These are phyloP conservation scores for Trichothecium sympodiale DNA, from an alignment of 2,329 filamentous ascomycete genomes.

Conservation along the genomic window DNA sequence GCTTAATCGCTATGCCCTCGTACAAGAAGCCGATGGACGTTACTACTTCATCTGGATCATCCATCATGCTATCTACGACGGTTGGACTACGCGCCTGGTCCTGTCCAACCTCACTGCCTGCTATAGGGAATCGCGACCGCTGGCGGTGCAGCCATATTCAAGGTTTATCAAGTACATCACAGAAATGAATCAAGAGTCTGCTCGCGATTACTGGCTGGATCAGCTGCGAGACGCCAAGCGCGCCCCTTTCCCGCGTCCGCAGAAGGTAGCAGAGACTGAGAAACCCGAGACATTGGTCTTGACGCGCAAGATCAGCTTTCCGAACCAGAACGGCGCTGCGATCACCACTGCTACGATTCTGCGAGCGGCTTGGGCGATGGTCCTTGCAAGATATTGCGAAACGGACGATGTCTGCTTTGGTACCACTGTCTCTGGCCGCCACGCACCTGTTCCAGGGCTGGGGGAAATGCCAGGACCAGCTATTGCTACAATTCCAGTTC, in stretches of 20 bases:
- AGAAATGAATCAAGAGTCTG: no score
- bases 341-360: conserved; percentile 11
- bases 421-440: conserved; percentile 6
- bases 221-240: conserved; percentile 6
- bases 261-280: neutral
- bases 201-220: conserved; percentile 6
- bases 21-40: conserved; percentile 3
- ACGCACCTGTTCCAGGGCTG: conserved; percentile 8
- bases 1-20: neutral
- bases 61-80: conserved; percentile 38
- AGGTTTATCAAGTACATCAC: conserved; percentile 5
- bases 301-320: conserved; percentile 1
- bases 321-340: neutral
- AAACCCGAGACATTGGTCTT: no score
- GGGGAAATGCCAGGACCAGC: conserved; percentile 7
- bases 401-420: conserved; percentile 24
- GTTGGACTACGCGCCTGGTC: conserved; percentile 33
- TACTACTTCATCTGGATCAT: conserved; percentile 12
- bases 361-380: conserved; percentile 16
- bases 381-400: conserved; percentile 16
- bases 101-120: neutral
- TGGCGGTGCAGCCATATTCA: conserved; percentile 18
- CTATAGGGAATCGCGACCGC: neutral
- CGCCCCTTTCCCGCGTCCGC: conserved; percentile 1
- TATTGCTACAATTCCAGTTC: conserved; percentile 7